Conservation (phyloP, 2,329 filamentous ascomycete genomes). For the Cladophialophora bantiana region DNA sequence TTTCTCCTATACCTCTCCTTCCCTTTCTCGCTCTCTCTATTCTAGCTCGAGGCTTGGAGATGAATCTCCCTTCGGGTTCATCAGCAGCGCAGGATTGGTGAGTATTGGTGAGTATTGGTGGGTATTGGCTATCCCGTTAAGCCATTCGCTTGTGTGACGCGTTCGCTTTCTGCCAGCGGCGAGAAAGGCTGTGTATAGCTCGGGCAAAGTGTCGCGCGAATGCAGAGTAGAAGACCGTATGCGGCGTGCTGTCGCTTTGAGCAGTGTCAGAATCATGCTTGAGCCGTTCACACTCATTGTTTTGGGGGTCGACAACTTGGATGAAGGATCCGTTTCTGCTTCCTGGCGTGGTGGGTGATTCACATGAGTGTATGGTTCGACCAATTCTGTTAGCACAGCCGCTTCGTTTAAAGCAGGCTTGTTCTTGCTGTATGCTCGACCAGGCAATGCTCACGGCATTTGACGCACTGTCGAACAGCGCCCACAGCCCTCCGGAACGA, state of each 20-base stretch:
- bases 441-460: background rate
- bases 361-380: background rate
- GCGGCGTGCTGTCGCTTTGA: background rate
- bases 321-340: background rate
- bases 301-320: background rate
- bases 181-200: background rate
- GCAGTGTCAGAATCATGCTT: background rate
- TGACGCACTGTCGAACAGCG: background rate
- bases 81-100: background rate
- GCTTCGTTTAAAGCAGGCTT: background rate
- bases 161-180: background rate
- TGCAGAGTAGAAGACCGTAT: background rate
- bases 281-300: background rate
- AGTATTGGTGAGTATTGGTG: background rate
- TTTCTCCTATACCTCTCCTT: no score
- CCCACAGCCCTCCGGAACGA: background rate
- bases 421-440: background rate
- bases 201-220: background rate
- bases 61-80: background rate
- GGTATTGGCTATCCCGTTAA: background rate
- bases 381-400: background rate
- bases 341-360: background rate
- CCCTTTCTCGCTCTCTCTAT: no score
- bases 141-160: background rate
- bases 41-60: background rate